Percentiles rank a stretch among this genome's conserved stretches.
Conservation (phyloP, 305 asterid genomes). For the Plantago coronopus region DNA sequence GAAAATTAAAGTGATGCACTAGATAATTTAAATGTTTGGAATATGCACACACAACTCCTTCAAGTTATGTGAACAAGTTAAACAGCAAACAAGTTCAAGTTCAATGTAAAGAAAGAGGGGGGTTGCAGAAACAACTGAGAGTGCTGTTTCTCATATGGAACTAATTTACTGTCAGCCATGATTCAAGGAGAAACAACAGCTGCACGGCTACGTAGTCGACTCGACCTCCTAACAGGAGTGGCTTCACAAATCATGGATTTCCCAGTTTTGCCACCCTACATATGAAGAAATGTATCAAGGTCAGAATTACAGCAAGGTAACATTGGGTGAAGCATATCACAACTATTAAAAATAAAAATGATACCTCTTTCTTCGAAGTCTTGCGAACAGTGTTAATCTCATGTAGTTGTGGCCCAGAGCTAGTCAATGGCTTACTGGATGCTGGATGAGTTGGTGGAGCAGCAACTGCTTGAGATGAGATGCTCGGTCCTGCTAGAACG, state of each 20-base stretch:
- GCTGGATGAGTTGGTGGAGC: too few relatives aligned
- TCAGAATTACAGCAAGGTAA: too few relatives aligned
- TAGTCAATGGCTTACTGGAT: conserved; percentile 5
- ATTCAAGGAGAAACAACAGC: conserved; percentile 43
- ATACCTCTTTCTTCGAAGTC: conserved; percentile 51
- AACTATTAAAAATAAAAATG: background rate
- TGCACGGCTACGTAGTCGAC: conserved; percentile 52
- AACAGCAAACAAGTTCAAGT: background rate
- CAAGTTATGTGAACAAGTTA: too few relatives aligned
- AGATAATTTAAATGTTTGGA: too few relatives aligned
- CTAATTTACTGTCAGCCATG: conserved; percentile 5
- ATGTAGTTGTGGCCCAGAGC: conserved; percentile 28
- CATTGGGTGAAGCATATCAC: too few relatives aligned
- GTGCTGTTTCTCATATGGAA: conserved; percentile 37
- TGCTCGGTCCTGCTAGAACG: conserved; percentile 35
- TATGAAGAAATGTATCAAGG: too few relatives aligned
- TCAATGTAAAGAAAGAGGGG: background rate
- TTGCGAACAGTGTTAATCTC: conserved; percentile 44
- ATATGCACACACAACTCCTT: too few relatives aligned
- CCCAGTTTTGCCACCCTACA: conserved; percentile 42
- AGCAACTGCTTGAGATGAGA: conserved; percentile 25
- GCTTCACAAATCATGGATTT: conserved; percentile 27
- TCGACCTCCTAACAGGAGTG: conserved; percentile 76
- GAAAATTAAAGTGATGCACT: too few relatives aligned
- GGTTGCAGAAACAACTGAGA: conserved; percentile 33